Base-by-base conservation (phyloP, 2,329 filamentous ascomycete species). In the Cytospora schulzeri region DNA sequence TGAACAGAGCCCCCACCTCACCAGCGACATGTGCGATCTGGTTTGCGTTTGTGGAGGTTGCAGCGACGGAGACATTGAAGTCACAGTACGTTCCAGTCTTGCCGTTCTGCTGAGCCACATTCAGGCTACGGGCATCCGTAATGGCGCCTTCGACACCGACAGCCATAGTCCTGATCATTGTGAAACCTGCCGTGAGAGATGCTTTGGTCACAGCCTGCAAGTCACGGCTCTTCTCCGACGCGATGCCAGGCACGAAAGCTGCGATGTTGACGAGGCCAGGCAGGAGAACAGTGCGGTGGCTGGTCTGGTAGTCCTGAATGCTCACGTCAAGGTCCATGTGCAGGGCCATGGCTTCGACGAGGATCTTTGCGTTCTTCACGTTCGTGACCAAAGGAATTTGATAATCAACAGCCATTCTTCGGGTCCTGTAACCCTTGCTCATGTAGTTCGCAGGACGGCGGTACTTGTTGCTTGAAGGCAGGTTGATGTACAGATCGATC, bases 381-480 rank as follows among this genome's bases (percentile, higher is more conserved):
- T 99, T 99, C 62, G 95, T 99, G 22, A 99, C 94, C 66, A 99
- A 82, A 65, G 95, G 95, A 62, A 95, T 96, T 80, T 98, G 94
- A 80, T 97, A 88, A 78, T 97, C 95, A 51, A 99, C 95, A 41
- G 95, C 95, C 93, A 99, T 97, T 77, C 95, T 89, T 76, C 95
- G 88, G 63, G 95, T 98, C 74, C 91, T 90, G 80, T 99, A 99
- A 66, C 95, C 95, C 81, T 95, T 95, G 78, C 91, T 96, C 90
- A 99, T 96, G 80, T 98, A 99, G 82, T 93, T 99, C 72, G 95
- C 95, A 35, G 95, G 95, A 70, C 95, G 89, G 71, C 95, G 88
- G 84, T 96, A 99, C 77, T 93, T 91, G 83, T 99, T 99, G 86
- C 87, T 97, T 15, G 95, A 98, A n/a, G 95, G 95, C 78, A 99